A percentile compares a stretch with the other conserved stretches of the same genome.
Conservation (phyloP, 768 basidiomycete species). For the Phylloporus scabripes region DNA sequence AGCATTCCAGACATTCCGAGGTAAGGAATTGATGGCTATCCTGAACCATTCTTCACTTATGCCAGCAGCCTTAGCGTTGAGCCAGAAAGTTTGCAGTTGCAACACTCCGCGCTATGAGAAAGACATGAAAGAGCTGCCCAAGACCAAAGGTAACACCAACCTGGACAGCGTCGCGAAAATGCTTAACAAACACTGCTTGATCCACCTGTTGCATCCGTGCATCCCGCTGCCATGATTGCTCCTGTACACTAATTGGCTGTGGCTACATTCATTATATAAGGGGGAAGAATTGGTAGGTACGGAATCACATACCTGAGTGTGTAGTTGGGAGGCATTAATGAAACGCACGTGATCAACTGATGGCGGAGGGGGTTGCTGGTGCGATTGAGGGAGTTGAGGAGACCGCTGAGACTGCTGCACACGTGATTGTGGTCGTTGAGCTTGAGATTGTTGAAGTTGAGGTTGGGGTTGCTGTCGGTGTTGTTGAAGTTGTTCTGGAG, state of each 20-base stretch:
- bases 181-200: slow-evolving; percentile 16
- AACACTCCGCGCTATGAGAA: slow-evolving; percentile 13
- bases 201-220: not conserved
- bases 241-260: slow-evolving; percentile 4
- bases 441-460: not conserved
- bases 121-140: slow-evolving; percentile 1
- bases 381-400: slow-evolving; percentile 1
- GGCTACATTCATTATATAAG: not conserved
- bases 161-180: slow-evolving; percentile 18
- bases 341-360: not conserved
- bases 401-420: not conserved
- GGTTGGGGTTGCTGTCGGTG: not conserved
- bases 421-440: not conserved
- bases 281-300: not conserved
- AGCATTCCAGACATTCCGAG: slow-evolving; percentile 11
- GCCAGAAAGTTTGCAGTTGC: slow-evolving; percentile 10
- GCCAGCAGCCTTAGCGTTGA: slow-evolving; percentile 13
- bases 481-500: slow-evolving; percentile 3
- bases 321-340: not conserved
- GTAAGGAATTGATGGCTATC: slow-evolving; percentile 15
- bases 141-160: slow-evolving; percentile 13
- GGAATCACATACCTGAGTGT: slow-evolving; percentile 1
- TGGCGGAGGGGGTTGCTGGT: not conserved
- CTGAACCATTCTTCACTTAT: slow-evolving; percentile 19
- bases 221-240: slow-evolving; percentile 2